Evolutionary conservation across 1,139 yeast species (phyloP), one percentile per base, ranked within the genome.

Genomic region (Arxiozyma bovina): DNA sequence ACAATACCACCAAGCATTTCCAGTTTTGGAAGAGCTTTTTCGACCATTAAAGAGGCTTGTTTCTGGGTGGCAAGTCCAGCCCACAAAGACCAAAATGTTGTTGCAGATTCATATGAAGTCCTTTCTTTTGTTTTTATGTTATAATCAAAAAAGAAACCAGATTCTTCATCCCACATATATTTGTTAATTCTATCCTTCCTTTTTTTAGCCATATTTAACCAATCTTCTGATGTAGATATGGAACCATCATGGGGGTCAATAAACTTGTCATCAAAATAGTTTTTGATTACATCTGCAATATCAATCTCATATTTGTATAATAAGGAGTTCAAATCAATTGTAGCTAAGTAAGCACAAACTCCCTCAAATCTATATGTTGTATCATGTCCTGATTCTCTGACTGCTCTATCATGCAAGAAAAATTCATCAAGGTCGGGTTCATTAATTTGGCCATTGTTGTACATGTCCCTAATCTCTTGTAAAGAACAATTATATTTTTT

Each of bases 301-400:
- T 93, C 99, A 2, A 74, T 72, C 68, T 94, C 99, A 70, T 93
- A 94, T 72, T 90, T 93, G 77, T 88, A 91, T 42, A 93, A 74
- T 62, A 94, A 74, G 4, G 95, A 78, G 71, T 91, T 91, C 64
- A 93, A 76, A 69, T 93, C 99, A 54, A 93, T 85, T 0, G 98
- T 93, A 1, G 96, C 97, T 60, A 93, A 74, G 66, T 87, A 76
- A 0, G 96, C 97, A 71, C 96, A 89, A 52, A 81, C 79, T 42
- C 96, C 96, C 72, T 91, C 97, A 54, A 93, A 74, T 64, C 99
- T 77, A 68, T 91, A 90, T 2, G 93, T 79, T 0, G 98, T 94
- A 69, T 93, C 99, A 69, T 93, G 99, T 1, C 99, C 99, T 48
- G 95, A 85, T 71, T 93, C 99, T 66, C 99, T 80, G 18, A 93